Conservation (phyloP, 2,329 filamentous ascomycete species). For the Fusarium udum region DNA sequence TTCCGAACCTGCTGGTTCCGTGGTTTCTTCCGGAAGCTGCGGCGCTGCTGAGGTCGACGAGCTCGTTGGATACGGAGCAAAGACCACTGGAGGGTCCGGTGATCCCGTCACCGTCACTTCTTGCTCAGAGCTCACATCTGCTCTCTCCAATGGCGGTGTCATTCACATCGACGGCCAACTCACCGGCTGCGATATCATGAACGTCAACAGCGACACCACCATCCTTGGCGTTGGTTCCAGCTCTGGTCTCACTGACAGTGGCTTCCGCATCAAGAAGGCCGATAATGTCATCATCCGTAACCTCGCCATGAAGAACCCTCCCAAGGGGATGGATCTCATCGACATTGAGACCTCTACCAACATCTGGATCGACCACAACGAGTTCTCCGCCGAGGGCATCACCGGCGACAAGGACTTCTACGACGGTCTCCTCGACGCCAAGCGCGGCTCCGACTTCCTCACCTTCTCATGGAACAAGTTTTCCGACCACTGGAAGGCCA, state of each 20-base stretch:
- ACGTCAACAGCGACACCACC: constrained; percentile 58
- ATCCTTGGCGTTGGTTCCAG: constrained; percentile 57
- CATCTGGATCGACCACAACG: constrained; percentile 67
- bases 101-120: constrained; percentile 56
- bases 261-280: constrained; percentile 55
- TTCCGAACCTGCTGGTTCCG: background rate
- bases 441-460: constrained; percentile 64
- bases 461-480: constrained; percentile 48
- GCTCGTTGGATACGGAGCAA: constrained; percentile 45
- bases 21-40: constrained; percentile 23
- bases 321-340: constrained; percentile 57
- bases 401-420: constrained; percentile 69
- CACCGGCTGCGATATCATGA: constrained; percentile 51
- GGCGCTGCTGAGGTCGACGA: constrained; percentile 29
- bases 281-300: constrained; percentile 64
- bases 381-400: constrained; percentile 60
- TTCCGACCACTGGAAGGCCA: constrained; percentile 66
- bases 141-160: constrained; percentile 52
- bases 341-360: constrained; percentile 55
- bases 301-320: constrained; percentile 57
- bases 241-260: constrained; percentile 50
- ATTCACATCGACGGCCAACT: constrained; percentile 56
- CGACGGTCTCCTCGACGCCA: constrained; percentile 68
- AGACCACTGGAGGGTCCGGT: constrained; percentile 58
- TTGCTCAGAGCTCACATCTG: constrained; percentile 52